Evolutionary conservation across 2,329 filamentous ascomycete species (phyloP), one percentile per base, ranked within the genome.

Genomic region (Penicillium italicum): DNA sequence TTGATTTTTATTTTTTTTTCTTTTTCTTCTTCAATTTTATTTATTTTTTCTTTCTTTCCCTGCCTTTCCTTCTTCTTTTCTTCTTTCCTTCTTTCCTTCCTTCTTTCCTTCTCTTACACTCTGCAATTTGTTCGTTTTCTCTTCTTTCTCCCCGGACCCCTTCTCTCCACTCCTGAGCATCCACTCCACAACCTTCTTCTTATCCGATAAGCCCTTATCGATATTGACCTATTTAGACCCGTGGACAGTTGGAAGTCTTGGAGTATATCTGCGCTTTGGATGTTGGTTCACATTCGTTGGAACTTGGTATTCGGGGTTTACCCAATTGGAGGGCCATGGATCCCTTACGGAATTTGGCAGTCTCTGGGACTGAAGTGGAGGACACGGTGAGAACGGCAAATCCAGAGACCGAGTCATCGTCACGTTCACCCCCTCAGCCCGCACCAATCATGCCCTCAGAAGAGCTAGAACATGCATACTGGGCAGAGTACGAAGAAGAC

Each of bases 401-500:
- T 58, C 20, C 48, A 30, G 57, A 58, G 30, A 53, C 47, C 14
- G 30, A 31, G 22, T 44, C 47, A 18, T 9, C 55, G 36, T 55
- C 56, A 14, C 41, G 54, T 34, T 59, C 60, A n/a, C 56, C 63
- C 22, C 60, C 66, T 26, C 57, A 58, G 5, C 56, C 65, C 20
- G 55, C 61, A 1, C 55, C 62, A n/a, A 53, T 52, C 9, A 40
- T 30, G 1, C 31, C 56, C 22, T 36, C 28, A 1, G 61, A 59
- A 46, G 63, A 66, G 30, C 46, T 66, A 3, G 75, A 76, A 48
- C 67, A 72, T 62, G 73, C 76, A 28, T 76, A 76, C 50, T 84
- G 82, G 81, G 78, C 78, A 12, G 77, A 80, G 5, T 76, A 83
- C 44, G 74, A 77, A 46, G 83, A 86, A 66, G 84, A 86, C 62